Evolutionary conservation across 331 rosid genomes (phyloP), one percentile per base, ranked within the genome.

Genomic region (Phaseolus coccineus): DNA sequence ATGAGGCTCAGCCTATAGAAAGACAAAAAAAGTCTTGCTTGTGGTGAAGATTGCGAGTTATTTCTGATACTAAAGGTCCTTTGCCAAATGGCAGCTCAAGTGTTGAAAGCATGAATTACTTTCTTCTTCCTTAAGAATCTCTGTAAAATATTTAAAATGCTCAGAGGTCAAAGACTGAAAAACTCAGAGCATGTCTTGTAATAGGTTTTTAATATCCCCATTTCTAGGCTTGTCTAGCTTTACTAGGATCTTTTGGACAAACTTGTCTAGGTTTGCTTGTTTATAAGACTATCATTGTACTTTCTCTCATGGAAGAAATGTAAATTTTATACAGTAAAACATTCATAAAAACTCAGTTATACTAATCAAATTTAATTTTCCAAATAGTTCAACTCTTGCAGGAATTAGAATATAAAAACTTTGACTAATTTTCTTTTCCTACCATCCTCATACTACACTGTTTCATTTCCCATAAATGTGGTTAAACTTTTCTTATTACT

Each of bases 191-290:
- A 42, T 84, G 74, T 58, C 51, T 40, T 74, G 47, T 39, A 50
- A 79, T 15, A 65, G 58, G 69, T 42, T 47, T 42, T 68, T 50
- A 69, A 56, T 56, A 55, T 57, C 70, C 71, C 44, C 62, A 28
- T 80, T 51, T 37, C 42, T 39, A 48, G 80, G 79, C 44, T 59
- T 51, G 40, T 48, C 33, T 40, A 85, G 48, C 33, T 64, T 63
- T 71, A 53, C 39, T 65, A 64, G 79, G 80, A 68, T 81, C 68
- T 62, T 76, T 73, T 84, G 68, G 76, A 51, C 74, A 66, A 53
- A 40, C 24, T 59, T 57, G 52, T 31, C 61, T 76, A 64, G 80
- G 39, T 79, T 59, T 81, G 77, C 46, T 51, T 81, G 67, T 61
- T 79, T 71, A 64, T 69, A 61, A 42, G 63, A 66, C 44, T 65